Conservation (phyloP, 139 green algal genomes). For the Ulvella scutata region DNA sequence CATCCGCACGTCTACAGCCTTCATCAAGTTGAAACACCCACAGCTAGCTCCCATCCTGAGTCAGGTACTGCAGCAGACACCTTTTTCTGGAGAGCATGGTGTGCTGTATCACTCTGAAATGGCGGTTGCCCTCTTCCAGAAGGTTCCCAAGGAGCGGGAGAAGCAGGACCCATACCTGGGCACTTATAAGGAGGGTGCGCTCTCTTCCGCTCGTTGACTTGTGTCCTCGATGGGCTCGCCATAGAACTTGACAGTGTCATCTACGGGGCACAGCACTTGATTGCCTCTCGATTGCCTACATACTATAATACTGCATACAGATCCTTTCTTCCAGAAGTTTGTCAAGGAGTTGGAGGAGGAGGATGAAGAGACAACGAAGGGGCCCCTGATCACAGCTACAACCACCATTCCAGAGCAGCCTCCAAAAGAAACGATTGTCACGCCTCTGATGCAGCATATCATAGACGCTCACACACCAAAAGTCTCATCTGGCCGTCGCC, state of each 20-base stretch:
- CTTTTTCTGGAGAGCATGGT: background rate
- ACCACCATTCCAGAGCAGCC: background rate
- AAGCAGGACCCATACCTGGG: background rate
- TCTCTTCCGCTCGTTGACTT: background rate
- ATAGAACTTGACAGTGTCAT: background rate
- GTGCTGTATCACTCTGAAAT: background rate
- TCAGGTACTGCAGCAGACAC: background rate
- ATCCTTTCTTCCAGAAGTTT: background rate
- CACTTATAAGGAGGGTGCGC: background rate
- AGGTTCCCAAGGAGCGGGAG: background rate
- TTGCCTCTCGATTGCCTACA: background rate
- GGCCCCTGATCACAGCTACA: background rate
- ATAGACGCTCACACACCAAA: too few species aligned
- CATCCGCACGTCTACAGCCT: background rate
- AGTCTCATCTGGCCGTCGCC: too few species aligned
- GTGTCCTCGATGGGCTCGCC: background rate
- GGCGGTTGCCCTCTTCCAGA: background rate
- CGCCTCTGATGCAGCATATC: background rate
- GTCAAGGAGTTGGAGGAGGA: background rate
- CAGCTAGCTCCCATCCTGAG: background rate
- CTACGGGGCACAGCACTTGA: background rate
- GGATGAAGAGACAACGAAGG: background rate
- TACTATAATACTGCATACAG: background rate
- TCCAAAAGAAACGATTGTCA: background rate
- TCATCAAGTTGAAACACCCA: background rate